Base-by-base conservation (phyloP, 1,284 basidiomycete species). In the Moesziomyces sp. region DNA sequence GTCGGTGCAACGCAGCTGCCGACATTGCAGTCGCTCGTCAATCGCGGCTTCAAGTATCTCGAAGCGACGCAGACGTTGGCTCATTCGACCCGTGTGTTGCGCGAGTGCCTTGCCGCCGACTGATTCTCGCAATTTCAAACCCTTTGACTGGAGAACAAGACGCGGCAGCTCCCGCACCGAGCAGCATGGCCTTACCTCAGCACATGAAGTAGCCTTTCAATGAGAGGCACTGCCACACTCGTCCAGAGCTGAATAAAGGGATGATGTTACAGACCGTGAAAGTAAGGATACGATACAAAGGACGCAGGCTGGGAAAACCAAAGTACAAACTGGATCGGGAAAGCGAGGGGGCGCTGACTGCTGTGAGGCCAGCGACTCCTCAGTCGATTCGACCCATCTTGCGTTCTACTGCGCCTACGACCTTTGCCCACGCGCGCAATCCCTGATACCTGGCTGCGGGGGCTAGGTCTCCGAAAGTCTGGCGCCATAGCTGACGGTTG, bases 401-500 rank as follows among this genome's bases (percentile, higher is more conserved):
- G 16, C 66, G 35, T 26, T 74, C 62, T 0, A 66, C 28, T 0
- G 55, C 7, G 3, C 61, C 71, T 5, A 74, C 62, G 5, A 59
- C 16, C 52, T 74, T 74, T 14, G 71, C 66, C 71, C 71, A 74
- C 16, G 62, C 52, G 11, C 71, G 50, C 48, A 74, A 26, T 1
- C 26, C 34, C 49, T 74, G 71, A 30, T 74, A 74, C 42, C 71
- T 55, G 3, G 66, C 62, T 0, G 71, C 75, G 0, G 75, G 75
- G 4, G 67, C 72, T 21, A 79, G 24, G 45, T 79, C 75, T 3
- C 60, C 60, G 47, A 74, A 75, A 1, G 72, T 77, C 59, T 77
- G 77, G 1, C 34, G 26, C 74, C 81, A 81, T 19, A 83, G 55
- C 35, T 70, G 65, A 26, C 70, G 75, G 48, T 83, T 83, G 60